These are phyloP conservation scores for Zymoseptoria brevis DNA, from an alignment of 2,329 filamentous ascomycete species.

Conservation along the genomic window DNA sequence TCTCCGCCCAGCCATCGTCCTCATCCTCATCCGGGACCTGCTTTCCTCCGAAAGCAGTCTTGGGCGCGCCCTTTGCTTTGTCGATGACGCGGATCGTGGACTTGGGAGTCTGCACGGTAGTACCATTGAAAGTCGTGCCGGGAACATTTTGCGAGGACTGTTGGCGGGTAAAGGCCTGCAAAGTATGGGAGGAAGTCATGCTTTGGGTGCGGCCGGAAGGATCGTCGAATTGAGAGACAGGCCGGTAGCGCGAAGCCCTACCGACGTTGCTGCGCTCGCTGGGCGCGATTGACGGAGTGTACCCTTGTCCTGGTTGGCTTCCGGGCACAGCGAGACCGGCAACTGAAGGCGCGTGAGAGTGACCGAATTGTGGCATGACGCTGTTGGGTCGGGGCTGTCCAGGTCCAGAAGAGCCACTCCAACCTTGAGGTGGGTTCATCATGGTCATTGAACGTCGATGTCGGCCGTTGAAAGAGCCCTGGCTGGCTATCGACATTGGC, in stretches of 20 bases:
- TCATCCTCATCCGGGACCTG: conserved; percentile 24
- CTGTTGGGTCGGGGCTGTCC: conserved; percentile 39
- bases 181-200: conserved; percentile 27
- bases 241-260: conserved; percentile 79
- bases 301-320: conserved; percentile 44
- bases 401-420: conserved; percentile 16
- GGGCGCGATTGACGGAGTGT: conserved; percentile 85
- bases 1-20: conserved; percentile 30
- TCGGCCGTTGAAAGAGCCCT: conserved; percentile 15
- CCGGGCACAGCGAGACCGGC: conserved; percentile 32
- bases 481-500: conserved; percentile 41
- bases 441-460: conserved; percentile 66
- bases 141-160: conserved; percentile 15
- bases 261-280: conserved; percentile 93
- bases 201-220: conserved; percentile 33
- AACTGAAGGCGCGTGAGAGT: conserved; percentile 28
- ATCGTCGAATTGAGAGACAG: conserved; percentile 51
- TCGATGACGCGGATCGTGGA: conserved; percentile 31
- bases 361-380: conserved; percentile 26
- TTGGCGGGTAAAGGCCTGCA: conserved; percentile 23
- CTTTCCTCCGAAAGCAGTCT: conserved; percentile 6
- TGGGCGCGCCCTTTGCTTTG: conserved; percentile 30
- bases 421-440: conserved; percentile 53
- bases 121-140: conserved; percentile 15
- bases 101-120: conserved; percentile 15